A percentile compares a stretch with the other conserved stretches of the same genome.
Evolutionary conservation across 1,139 yeast species (phyloP).

Genomic region (Suhomyces bokatorum): DNA sequence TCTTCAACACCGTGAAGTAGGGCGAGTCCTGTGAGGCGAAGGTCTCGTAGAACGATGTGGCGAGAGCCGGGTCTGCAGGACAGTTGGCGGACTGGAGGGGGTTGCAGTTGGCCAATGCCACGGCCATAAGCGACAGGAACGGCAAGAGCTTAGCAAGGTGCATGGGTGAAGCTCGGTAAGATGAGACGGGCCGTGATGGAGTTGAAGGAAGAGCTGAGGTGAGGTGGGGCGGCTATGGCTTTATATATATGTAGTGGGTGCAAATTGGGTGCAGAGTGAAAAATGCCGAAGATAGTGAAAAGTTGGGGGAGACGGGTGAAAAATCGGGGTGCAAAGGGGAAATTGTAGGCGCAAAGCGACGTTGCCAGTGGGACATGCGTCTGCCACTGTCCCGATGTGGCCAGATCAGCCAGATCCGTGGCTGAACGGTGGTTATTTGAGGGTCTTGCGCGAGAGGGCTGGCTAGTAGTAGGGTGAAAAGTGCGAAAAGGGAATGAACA

Average conservation of each 20-base stretch:
- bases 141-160: slow-evolving; percentile 3
- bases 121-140: slow-evolving; percentile 7
- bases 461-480: slow-evolving; percentile 2
- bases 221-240: no score
- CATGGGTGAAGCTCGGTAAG: slow-evolving; percentile 2
- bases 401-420: not conserved
- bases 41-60: slow-evolving; percentile 50
- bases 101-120: slow-evolving; percentile 28
- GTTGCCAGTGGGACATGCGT: no score
- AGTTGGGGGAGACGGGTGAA: no score
- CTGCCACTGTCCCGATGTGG: not conserved
- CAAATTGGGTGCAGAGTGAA: no score
- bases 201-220: no score
- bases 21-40: slow-evolving; percentile 43
- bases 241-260: no score
- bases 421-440: no score
- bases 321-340: no score
- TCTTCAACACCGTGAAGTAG: slow-evolving; percentile 34
- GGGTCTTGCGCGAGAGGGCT: slow-evolving; percentile 1
- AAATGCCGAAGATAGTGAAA: no score
- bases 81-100: slow-evolving; percentile 33
- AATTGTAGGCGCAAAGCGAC: no score
- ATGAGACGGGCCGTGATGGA: not conserved
- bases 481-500: no score
- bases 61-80: slow-evolving; percentile 55